A percentile compares a stretch with the other conserved stretches of the same genome.
Conservation (phyloP, 208 protist species). For the Wallacemonas rigidus region DNA sequence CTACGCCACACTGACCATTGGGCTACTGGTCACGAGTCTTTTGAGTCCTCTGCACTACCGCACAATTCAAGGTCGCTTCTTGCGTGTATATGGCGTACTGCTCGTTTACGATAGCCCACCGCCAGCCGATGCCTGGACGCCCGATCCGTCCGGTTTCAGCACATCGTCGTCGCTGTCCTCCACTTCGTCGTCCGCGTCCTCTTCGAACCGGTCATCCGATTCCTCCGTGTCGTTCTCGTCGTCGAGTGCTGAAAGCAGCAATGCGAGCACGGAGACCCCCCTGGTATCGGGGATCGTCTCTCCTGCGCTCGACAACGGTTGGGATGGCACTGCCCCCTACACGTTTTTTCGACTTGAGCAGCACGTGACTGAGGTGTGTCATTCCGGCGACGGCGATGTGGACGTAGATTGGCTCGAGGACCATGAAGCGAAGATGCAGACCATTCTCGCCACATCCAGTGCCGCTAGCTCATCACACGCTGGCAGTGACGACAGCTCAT, state of each 20-base stretch:
- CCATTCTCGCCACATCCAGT: background rate
- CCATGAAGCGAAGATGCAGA: background rate
- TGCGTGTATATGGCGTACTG: constrained; percentile 41
- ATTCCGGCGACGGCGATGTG: background rate
- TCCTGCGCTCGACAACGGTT: no score
- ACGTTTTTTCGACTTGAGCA: no score
- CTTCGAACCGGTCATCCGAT: background rate
- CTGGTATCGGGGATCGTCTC: no score
- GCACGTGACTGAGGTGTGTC: background rate
- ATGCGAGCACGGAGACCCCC: background rate
- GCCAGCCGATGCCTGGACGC: background rate
- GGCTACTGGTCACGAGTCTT: constrained; percentile 45
- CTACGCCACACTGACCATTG: constrained; percentile 38
- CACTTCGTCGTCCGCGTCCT: constrained; percentile 5
- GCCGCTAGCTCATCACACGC: background rate
- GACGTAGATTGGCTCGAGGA: background rate
- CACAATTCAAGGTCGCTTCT: constrained; percentile 18
- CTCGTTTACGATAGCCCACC: constrained; percentile 35
- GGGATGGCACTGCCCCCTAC: no score
- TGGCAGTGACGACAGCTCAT: background rate
- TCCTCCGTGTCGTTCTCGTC: background rate
- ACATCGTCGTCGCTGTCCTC: background rate
- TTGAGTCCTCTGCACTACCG: constrained; percentile 41
- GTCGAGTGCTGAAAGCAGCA: background rate
- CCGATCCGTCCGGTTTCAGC: background rate